Conservation (phyloP, 2,329 filamentous ascomycete species). For the Penicillium glabrum region DNA sequence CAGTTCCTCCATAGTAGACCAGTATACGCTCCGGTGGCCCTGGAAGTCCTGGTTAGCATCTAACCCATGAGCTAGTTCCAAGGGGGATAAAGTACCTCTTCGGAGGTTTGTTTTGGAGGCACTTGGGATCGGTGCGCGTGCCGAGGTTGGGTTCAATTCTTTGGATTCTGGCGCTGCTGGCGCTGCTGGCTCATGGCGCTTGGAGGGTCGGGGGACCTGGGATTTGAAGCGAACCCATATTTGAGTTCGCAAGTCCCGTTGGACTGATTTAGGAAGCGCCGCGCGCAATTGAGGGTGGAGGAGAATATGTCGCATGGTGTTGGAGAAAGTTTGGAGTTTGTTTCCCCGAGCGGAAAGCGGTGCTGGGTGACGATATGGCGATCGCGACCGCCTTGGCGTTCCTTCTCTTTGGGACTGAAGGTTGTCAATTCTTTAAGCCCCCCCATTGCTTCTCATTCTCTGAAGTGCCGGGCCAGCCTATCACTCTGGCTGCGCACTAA, state of each 20-base stretch:
- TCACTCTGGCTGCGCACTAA: neutral
- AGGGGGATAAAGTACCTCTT: constrained; percentile 24
- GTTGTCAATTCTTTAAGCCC: neutral
- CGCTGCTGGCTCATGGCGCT: constrained; percentile 21
- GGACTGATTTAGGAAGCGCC: constrained; percentile 24
- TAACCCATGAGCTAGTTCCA: neutral
- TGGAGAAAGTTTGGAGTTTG: constrained; percentile 3
- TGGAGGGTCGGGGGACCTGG: constrained; percentile 21
- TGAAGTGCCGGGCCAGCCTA: constrained; percentile 9
- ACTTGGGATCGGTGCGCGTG: constrained; percentile 13
- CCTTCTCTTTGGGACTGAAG: neutral
- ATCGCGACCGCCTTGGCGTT: constrained; percentile 7
- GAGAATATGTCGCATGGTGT: constrained; percentile 29
- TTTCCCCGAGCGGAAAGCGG: constrained; percentile 5
- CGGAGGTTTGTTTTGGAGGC: constrained; percentile 26
- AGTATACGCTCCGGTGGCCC: constrained; percentile 52
- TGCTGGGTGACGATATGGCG: constrained; percentile 6
- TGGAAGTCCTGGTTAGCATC: constrained; percentile 18
- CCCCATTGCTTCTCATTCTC: neutral
- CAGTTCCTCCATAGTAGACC: constrained; percentile 73
- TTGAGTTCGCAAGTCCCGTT: constrained; percentile 26
- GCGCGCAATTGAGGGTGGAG: constrained; percentile 32
- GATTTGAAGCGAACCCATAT: constrained; percentile 32
- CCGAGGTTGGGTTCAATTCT: constrained; percentile 9
- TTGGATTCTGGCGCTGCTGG: constrained; percentile 20